Conservation (phyloP, 352 stramenopile genomes). For the Pythium chondricola region DNA sequence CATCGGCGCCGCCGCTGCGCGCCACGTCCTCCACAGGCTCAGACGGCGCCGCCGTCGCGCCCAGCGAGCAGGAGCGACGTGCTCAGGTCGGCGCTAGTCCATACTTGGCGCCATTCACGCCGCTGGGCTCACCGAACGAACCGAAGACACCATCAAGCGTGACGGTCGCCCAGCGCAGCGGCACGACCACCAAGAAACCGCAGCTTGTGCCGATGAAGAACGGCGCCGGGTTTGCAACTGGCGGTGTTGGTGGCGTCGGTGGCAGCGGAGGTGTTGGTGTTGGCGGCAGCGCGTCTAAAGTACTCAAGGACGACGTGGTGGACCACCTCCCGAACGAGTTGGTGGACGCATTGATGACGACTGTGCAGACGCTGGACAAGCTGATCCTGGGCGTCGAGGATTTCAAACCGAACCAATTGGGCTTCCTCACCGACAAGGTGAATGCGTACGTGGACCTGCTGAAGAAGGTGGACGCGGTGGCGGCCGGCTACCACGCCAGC, state of each 20-base stretch:
- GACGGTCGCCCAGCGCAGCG: conserved; percentile 12
- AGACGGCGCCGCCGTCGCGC: conserved; percentile 7
- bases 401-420: conserved; percentile 53
- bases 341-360: conserved; percentile 47
- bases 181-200: conserved; percentile 32
- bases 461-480: conserved; percentile 34
- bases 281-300: conserved; percentile 19
- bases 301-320: conserved; percentile 53
- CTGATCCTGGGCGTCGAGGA: conserved; percentile 49
- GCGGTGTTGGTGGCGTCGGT: too few relatives aligned
- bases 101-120: conserved; percentile 64
- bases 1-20: conserved; percentile 1
- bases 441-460: conserved; percentile 59
- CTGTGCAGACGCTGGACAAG: conserved; percentile 64
- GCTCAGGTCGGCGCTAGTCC: conserved; percentile 58
- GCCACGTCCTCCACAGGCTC: conserved; percentile 14
- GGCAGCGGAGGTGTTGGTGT: too few relatives aligned
- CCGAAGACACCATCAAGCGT: conserved; percentile 51
- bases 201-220: conserved; percentile 50
- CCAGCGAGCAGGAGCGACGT: conserved; percentile 39
- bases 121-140: conserved; percentile 43
- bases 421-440: conserved; percentile 51
- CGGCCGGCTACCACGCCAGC: conserved; percentile 39
- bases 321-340: conserved; percentile 46
- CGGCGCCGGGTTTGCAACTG: conserved; percentile 1